Evolutionary conservation across 805 yeast genomes (phyloP), one percentile per base, ranked within the genome.

Genomic region (Blastobotrys parvus): DNA sequence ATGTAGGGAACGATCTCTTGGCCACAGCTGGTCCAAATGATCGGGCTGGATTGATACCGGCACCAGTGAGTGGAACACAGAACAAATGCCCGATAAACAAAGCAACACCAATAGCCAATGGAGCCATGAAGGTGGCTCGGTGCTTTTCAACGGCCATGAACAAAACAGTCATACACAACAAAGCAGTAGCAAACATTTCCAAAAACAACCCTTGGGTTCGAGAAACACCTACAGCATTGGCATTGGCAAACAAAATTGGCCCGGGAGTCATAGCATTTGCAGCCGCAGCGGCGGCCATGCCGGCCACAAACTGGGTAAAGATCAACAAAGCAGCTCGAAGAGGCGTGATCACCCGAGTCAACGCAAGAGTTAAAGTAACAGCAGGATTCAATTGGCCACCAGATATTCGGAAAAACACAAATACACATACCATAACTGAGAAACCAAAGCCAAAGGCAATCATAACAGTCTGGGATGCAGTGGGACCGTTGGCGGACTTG

Each of bases 311-410:
- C 68, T 86, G 94, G 33, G 89, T 53, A 43, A 80, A 37, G 63
- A 75, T 64, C 78, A 81, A 77, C 44, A 82, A 60, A 18, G 69
- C 61, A 52, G 82, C 89, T 62, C 92, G 77, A 25, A 81, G 47
- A 44, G 88, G 86, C 34, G 86, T 74, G 47, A 82, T 72, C 43
- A 86, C 90, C 50, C 83, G 74, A 17, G 84, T 80, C 35, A 82
- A 65, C n/a, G 78, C 72, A 58, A 86, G 68, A 22, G 88, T 68
- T 33, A 84, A 69, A 18, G 94, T 80, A 34, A 86, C 94, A 40
- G 92, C 90, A 10, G 95, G 95, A 69, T 86, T 86, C 61, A 86
- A 74, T 68, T 83, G 84, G 69, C 92, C 95, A 57, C 95, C 95
- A 32, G 92, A 82, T 47, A 86, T 75, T 62, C 86, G 75, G 68